A percentile compares a stretch with the other conserved stretches of the same genome.
Evolutionary conservation across 2,329 filamentous ascomycete species (phyloP).

Genomic region (Lasiodiplodia sp.): DNA sequence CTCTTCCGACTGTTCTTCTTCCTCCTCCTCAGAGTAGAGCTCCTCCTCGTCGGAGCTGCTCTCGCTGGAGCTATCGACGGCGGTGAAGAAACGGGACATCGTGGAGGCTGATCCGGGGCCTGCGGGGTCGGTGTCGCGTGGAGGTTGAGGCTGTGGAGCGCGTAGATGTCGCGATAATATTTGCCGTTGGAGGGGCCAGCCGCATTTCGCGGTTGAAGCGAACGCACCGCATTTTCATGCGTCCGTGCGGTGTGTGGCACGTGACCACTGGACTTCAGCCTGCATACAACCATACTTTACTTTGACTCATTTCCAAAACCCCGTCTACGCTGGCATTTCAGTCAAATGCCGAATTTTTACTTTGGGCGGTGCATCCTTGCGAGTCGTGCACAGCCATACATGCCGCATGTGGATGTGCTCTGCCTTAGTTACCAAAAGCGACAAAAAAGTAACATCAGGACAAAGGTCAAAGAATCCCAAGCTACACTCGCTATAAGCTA

Average conservation of each 20-base stretch:
- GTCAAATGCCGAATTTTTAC: too few relatives aligned
- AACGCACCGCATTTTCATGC: slow-evolving; percentile 26
- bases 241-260: slow-evolving; percentile 18
- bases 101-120: slow-evolving; percentile 33
- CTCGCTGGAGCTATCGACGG: slow-evolving; percentile 94
- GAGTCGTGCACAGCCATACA: not conserved
- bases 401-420: not conserved
- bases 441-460: not conserved
- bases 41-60: slow-evolving; percentile 94
- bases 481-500: slow-evolving; percentile 9
- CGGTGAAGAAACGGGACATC: slow-evolving; percentile 92
- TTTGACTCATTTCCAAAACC: not conserved
- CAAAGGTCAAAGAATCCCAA: not conserved
- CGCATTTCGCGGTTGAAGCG: slow-evolving; percentile 28
- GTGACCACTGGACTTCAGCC: not conserved
- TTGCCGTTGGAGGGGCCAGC: slow-evolving; percentile 30
- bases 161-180: slow-evolving; percentile 26
- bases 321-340: not conserved
- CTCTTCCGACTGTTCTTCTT: slow-evolving; percentile 65
- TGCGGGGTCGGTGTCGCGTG: slow-evolving; percentile 25
- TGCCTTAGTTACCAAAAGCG: not conserved
- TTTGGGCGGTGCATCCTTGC: too few relatives aligned
- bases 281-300: not conserved
- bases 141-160: slow-evolving; percentile 25
- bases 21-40: slow-evolving; percentile 83